A percentile compares a stretch with the other conserved stretches of the same genome.
Evolutionary conservation across 306 rosid genomes (phyloP).

Genomic region (Castanopsis chinensis): DNA sequence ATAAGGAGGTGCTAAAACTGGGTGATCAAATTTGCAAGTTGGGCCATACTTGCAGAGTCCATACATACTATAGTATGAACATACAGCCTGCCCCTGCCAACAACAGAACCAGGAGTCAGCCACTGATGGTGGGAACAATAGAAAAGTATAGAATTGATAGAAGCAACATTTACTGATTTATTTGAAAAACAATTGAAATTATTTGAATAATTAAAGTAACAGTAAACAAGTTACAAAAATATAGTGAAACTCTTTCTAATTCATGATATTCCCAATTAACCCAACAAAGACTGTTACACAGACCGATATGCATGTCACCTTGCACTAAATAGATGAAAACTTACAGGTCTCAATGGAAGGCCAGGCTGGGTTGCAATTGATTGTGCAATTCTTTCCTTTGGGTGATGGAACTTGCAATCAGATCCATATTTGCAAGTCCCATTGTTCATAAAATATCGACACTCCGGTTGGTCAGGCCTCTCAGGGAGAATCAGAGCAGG

Average conservation of each 20-base stretch:
- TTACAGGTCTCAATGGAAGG: conserved; percentile 90
- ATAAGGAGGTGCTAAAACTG: conserved; percentile 48
- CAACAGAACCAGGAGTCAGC: conserved; percentile 21
- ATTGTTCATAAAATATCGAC: conserved; percentile 76
- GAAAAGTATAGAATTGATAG: not conserved
- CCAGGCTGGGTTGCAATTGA: conserved; percentile 56
- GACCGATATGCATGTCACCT: not conserved
- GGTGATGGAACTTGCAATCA: conserved; percentile 89
- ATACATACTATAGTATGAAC: conserved; percentile 67
- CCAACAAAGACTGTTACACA: not conserved
- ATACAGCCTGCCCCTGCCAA: conserved; percentile 77
- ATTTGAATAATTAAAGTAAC: too few species aligned
- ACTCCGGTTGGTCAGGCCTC: conserved; percentile 88
- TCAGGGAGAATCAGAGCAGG: conserved; percentile 57
- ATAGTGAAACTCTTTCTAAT: not conserved
- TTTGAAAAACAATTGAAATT: not conserved
- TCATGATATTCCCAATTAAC: conserved; percentile 1
- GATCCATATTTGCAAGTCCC: conserved; percentile 90
- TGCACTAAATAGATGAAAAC: conserved; percentile 30
- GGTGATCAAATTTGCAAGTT: conserved; percentile 88
- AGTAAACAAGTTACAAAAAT: not conserved
- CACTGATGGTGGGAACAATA: not conserved
- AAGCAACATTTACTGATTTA: not conserved
- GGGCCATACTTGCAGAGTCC: conserved; percentile 95
- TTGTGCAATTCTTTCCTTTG: conserved; percentile 65